A percentile compares a stretch with the other conserved stretches of the same genome.
These are phyloP conservation scores for Rhizopogon salebrosus DNA, from an alignment of 768 basidiomycete genomes.

Conservation along the genomic window DNA sequence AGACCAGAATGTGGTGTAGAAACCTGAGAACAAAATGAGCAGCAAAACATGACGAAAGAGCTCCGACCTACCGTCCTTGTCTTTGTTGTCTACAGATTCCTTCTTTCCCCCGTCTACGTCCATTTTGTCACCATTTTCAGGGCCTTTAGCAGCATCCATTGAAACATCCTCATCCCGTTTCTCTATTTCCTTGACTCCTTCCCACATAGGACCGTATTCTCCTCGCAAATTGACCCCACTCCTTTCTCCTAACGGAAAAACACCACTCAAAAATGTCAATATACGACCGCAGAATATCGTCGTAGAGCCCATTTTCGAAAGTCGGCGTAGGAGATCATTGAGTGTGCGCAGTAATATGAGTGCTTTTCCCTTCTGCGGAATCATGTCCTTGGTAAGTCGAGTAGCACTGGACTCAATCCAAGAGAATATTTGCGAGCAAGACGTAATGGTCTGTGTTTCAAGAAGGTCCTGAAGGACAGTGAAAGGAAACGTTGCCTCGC, in stretches of 20 bases:
- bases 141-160: slow-evolving; percentile 24
- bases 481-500: slow-evolving; percentile 71
- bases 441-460: slow-evolving; percentile 79
- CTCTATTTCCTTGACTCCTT: slow-evolving; percentile 46
- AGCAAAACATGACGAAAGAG: neutral
- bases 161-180: slow-evolving; percentile 29
- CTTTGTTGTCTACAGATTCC: slow-evolving; percentile 25
- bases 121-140: slow-evolving; percentile 48
- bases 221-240: slow-evolving; percentile 91
- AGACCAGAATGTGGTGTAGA: slow-evolving; percentile 88
- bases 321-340: slow-evolving; percentile 80
- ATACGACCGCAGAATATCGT: slow-evolving; percentile 89
- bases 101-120: slow-evolving; percentile 51
- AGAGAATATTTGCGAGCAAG: slow-evolving; percentile 82
- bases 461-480: slow-evolving; percentile 74
- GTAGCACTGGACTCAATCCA: slow-evolving; percentile 77
- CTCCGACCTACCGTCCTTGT: slow-evolving; percentile 53
- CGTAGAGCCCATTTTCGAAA: slow-evolving; percentile 82
- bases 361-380: slow-evolving; percentile 85
- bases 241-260: slow-evolving; percentile 83
- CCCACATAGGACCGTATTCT: slow-evolving; percentile 79
- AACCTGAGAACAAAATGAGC: slow-evolving; percentile 39
- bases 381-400: slow-evolving; percentile 71
- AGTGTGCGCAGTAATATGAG: slow-evolving; percentile 78
- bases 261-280: slow-evolving; percentile 77